Evolutionary conservation across 116 monocot genomes (phyloP), one percentile per base, ranked within the genome.

Genomic region (Cymodocea nodosa): DNA sequence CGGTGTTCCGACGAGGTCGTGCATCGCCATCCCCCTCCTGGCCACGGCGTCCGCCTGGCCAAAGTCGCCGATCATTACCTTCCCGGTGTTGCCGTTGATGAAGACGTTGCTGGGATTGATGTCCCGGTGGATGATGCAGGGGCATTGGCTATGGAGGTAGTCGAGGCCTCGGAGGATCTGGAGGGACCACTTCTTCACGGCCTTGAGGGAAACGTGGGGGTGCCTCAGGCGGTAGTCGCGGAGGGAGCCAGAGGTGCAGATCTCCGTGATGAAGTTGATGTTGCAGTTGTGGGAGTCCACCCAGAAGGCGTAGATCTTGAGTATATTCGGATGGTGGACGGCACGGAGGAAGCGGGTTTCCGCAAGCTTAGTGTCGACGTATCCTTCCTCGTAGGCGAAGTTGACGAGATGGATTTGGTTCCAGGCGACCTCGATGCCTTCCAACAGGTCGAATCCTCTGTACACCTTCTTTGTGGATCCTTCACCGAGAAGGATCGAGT

Each of bases 41-140:
- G 81, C 20, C 84, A 82, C 7, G 75, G 71, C 18, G 86, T 74
- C 1, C 11, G 93, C 86, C 23, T 89, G 58, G 2, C 93, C 93
- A 16, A 94, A 76, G 67, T 94, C 93, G 0, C 93, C 93, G 20
- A 94, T 86, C 75, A 82, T 86, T 15, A 91, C 80, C 83, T 86
- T 50, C 24, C 65, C 65, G 15, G 65, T 55, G 65, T 83, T 87
- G 53, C 87, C 95, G 39, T 90, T 95, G 81, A 90, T 77, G 74
- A 90, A 90, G 49, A 95, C 70, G 59, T 95, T 95, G 83, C 85
- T 85, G 85, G 85, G 87, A 58, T 90, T 95, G 65, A 95, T 73
- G 50, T 95, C 95, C 24, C 95, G 67, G 77, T 95, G 95, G 65
- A 95, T 90, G 65, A 95, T 76, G 76, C 85, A 85, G 18, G 90